phyloP scores from a whole-genome alignment of 2,329 filamentous ascomycete genomes.

The Stachybotrys elegans region DNA sequence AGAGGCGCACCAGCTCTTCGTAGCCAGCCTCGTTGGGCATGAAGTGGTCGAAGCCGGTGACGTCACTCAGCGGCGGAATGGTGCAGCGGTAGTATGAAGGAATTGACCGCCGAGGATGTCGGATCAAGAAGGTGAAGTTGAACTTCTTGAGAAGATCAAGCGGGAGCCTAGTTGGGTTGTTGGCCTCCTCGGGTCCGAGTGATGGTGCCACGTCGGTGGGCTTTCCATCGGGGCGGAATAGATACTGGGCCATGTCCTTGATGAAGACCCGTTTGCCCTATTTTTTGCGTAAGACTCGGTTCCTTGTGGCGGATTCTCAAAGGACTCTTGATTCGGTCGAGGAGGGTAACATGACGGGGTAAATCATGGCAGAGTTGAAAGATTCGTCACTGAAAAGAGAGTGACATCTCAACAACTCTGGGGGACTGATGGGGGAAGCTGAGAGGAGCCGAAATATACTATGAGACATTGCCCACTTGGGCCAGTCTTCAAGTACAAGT shows the following conservation, averaged over 20 bases:
- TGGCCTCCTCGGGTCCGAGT: constrained; percentile 60
- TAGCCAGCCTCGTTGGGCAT: constrained; percentile 88
- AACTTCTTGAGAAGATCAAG: constrained; percentile 68
- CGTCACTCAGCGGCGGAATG: constrained; percentile 73
- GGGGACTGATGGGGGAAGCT: no score
- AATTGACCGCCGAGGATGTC: constrained; percentile 85
- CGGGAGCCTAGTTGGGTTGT: constrained; percentile 84
- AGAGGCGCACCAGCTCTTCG: constrained; percentile 76
- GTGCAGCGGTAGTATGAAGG: constrained; percentile 95
- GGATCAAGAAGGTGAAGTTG: constrained; percentile 95
- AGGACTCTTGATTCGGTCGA: not conserved
- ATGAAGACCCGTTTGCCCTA: constrained; percentile 92
- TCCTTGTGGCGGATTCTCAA: no score
- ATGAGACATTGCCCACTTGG: not conserved
- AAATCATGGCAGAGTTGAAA: no score
- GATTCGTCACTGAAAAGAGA: no score
- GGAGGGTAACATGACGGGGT: no score
- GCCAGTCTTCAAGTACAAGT: no score
- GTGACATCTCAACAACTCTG: no score
- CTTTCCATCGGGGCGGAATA: constrained; percentile 69
- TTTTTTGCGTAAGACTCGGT: constrained; percentile 19
- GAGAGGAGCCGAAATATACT: not conserved
- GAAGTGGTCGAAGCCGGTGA: constrained; percentile 85
- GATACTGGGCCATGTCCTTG: constrained; percentile 95
- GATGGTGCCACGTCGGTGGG: constrained; percentile 71